Evolutionary conservation across 202 grass and related monocot species (phyloP).

Genomic region (Sporobolus alterniflorus): DNA sequence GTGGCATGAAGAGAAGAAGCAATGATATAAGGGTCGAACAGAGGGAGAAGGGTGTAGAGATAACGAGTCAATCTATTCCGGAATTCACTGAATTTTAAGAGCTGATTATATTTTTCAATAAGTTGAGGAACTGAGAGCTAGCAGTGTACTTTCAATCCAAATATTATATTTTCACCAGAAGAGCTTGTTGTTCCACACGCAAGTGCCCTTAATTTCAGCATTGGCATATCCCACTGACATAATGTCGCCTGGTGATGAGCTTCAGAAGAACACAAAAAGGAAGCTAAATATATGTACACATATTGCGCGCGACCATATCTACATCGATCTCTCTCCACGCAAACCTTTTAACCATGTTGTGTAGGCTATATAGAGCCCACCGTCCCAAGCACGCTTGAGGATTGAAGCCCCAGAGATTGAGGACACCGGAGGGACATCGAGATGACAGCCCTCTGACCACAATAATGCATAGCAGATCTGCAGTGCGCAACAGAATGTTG

Average conservation of each 20-base stretch:
- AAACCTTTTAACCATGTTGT: neutral
- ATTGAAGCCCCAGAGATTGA: neutral
- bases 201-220: slow-evolving; percentile 12
- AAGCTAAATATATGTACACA: neutral
- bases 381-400: neutral
- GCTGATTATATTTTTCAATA: too few species aligned
- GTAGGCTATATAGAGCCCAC: neutral
- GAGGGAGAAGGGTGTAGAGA: too few species aligned
- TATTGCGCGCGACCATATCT: neutral
- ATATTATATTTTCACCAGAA: neutral
- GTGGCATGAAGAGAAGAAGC: too few species aligned
- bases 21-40: too few species aligned
- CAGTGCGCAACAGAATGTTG: neutral
- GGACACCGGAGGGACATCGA: slow-evolving; percentile 20
- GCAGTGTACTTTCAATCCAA: too few species aligned
- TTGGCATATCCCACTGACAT: slow-evolving; percentile 1
- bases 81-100: too few species aligned
- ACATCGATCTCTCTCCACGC: neutral
- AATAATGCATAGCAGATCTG: neutral
- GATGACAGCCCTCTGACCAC: slow-evolving; percentile 40
- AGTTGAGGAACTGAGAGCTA: too few species aligned
- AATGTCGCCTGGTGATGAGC: slow-evolving; percentile 15
- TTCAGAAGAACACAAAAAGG: slow-evolving; percentile 6
- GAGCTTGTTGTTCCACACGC: neutral
- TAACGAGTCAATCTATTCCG: too few species aligned